Conservation (phyloP, 1,284 basidiomycete species). For the Tylopilus sp. region DNA sequence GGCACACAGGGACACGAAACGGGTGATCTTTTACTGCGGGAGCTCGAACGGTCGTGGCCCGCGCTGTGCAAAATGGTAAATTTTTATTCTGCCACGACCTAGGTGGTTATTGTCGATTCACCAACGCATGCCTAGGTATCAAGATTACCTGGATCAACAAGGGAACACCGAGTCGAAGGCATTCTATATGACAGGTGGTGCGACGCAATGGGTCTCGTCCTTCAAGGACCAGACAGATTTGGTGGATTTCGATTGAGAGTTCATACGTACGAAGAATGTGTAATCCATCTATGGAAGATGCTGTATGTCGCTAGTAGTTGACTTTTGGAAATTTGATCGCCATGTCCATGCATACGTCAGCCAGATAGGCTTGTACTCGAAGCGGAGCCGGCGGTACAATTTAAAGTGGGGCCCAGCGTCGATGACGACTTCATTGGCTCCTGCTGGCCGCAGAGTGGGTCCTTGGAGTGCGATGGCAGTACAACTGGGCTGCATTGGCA, state of each 20-base stretch:
- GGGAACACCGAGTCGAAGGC: slow-evolving; percentile 22
- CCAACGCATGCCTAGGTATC: slow-evolving; percentile 25
- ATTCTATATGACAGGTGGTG: slow-evolving; percentile 26
- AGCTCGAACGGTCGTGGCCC: slow-evolving; percentile 30
- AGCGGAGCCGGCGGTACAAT: not conserved
- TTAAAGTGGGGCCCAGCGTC: not conserved
- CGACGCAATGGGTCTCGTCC: slow-evolving; percentile 20
- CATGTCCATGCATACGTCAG: not conserved
- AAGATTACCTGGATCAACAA: slow-evolving; percentile 29
- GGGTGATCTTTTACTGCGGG: slow-evolving; percentile 32
- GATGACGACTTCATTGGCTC: not conserved
- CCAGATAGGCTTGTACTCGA: not conserved
- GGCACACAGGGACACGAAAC: slow-evolving; percentile 16
- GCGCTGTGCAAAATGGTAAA: slow-evolving; percentile 30
- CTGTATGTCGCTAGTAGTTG: not conserved
- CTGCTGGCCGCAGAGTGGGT: not conserved
- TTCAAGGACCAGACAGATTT: slow-evolving; percentile 18
- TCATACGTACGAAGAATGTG: not conserved
- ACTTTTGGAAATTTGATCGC: not conserved
- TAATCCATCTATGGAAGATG: not conserved
- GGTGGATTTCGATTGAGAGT: slow-evolving; percentile 21
- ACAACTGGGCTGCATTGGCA: not conserved
- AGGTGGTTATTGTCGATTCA: not conserved
- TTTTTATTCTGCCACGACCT: not conserved
- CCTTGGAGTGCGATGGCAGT: slow-evolving; percentile 4